A percentile compares a stretch with the other conserved stretches of the same genome.
Conservation (phyloP, 2,329 filamentous ascomycete genomes). For the Geoglossum cookeanum region DNA sequence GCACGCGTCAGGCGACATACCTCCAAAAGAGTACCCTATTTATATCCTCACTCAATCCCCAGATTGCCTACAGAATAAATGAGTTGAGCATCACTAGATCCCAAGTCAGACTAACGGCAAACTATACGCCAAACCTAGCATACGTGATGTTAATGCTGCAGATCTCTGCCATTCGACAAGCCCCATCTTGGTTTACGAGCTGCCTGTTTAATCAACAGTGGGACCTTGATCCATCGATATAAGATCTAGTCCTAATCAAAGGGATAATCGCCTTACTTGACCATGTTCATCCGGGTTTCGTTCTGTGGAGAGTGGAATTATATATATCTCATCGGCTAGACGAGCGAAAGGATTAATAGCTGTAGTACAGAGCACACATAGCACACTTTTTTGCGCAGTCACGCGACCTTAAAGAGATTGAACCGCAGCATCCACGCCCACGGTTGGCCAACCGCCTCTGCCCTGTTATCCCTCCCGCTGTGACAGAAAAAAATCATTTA, state of each 20-base stretch:
- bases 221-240: no score
- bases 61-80: not conserved
- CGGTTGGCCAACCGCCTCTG: no score
- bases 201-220: no score
- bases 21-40: not conserved
- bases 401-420: not conserved
- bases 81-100: not conserved
- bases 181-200: no score
- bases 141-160: no score
- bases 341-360: not conserved
- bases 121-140: not conserved
- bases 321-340: not conserved
- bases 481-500: not conserved
- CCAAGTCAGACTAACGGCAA: not conserved
- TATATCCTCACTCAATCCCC: not conserved
- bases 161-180: no score
- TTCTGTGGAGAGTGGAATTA: no score
- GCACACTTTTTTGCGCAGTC: no score
- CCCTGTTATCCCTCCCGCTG: not conserved
- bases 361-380: no score
- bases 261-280: no score
- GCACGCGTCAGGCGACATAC: not conserved
- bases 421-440: not conserved
- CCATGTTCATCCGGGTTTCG: not conserved
- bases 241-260: no score